Evolutionary conservation across 1,284 basidiomycete genomes (phyloP), one percentile per base, ranked within the genome.

Genomic region (Trametes hirsuta): DNA sequence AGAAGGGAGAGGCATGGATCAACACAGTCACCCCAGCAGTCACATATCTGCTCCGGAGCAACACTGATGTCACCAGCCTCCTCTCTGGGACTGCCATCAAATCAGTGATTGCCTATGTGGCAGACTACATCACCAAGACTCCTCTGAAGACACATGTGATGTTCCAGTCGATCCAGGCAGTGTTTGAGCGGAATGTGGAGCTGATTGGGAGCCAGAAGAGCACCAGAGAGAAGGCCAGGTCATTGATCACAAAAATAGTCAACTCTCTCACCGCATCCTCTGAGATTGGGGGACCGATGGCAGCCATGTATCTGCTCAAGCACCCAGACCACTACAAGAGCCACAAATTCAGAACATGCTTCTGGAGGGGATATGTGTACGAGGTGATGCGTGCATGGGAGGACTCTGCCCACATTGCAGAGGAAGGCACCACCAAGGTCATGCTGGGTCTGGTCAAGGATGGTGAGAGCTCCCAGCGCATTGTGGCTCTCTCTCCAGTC

Each of bases 41-140:
- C 1, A 73, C 72, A 22, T 79, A 75, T 66, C 36, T 77, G 0
- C 47, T 76, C 10, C 53, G 71, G 12, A 75, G 73, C 51, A 78
- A 78, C 59, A 72, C 74, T 9, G 74, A 78, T 70, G 71, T 75
- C 3, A 76, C 74, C 1, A 69, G 68, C 59, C 49, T 77, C 9
- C 40, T 69, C 6, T 76, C 75, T 34, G 75, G 76, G 1, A 77
- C 74, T n/a, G 71, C 73, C 4, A 68, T 78, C 5, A 77, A 76
- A 57, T 69, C 74, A 24, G 70, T 77, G 3, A 59, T 79, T 6
- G 63, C 67, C 8, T 79, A 78, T 71, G 68, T 78, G 2, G 71
- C 76, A 4, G 75, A 79, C 56, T 79, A 79, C 66, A 70, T 80
- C 22, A 77, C 76, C 0, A 79, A 79, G 53, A 18, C 18, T 18